A percentile compares a stretch with the other conserved stretches of the same genome.
Evolutionary conservation across 1,139 yeast species (phyloP).

Genomic region (Magnusiomyces fungicola): DNA sequence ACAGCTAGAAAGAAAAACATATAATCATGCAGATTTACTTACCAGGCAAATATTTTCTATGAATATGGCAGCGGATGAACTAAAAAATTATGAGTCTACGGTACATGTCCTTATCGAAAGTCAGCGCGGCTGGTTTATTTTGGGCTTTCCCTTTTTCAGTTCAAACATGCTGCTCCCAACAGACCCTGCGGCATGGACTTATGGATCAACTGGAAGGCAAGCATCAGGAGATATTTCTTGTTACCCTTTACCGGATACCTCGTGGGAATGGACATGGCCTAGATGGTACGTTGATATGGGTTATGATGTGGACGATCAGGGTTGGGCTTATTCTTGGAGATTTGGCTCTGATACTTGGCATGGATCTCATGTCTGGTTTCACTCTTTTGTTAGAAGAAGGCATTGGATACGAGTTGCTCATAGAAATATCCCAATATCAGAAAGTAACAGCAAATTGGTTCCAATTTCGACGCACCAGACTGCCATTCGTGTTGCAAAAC

Average conservation of each 20-base stretch:
- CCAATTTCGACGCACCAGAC: too few relatives aligned
- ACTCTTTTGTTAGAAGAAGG: conserved; percentile 37
- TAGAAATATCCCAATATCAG: neutral
- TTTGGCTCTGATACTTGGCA: conserved; percentile 35
- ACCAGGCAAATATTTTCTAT: neutral
- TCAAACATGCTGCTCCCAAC: conserved; percentile 42
- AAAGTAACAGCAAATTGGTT: neutral
- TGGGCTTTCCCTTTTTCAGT: conserved; percentile 59
- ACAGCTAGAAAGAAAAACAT: neutral
- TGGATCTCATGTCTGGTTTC: conserved; percentile 34
- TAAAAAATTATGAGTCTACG: neutral
- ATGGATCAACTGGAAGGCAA: conserved; percentile 19
- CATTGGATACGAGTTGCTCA: conserved; percentile 36
- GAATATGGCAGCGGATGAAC: neutral
- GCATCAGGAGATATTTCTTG: conserved; percentile 37
- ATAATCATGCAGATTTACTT: conserved; percentile 1
- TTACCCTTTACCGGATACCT: conserved; percentile 55
- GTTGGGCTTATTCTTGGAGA: conserved; percentile 57
- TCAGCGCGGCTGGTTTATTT: conserved; percentile 59
- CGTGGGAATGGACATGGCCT: conserved; percentile 70
- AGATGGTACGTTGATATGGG: conserved; percentile 68
- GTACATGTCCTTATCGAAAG: conserved; percentile 45
- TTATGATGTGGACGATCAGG: conserved; percentile 67
- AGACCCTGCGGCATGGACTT: conserved; percentile 47
- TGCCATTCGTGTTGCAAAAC: neutral